These are phyloP conservation scores for Thielaviopsis ethacetica DNA, from an alignment of 2,329 filamentous ascomycete genomes.

Conservation along the genomic window DNA sequence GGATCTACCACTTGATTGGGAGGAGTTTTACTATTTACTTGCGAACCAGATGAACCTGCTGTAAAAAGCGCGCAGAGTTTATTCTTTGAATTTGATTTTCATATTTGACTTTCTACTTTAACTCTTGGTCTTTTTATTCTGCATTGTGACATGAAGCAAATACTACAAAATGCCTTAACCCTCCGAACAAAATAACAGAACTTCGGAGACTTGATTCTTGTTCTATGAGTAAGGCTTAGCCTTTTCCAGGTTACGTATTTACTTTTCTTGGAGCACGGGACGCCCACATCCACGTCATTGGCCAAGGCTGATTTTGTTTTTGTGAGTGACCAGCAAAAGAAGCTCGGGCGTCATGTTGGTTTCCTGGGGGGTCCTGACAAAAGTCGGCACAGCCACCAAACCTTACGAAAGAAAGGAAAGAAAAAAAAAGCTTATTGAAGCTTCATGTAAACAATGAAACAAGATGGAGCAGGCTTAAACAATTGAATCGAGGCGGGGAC, in stretches of 20 bases:
- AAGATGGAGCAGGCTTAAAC: too few relatives aligned
- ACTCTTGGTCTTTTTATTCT: too few relatives aligned
- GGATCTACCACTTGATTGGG: too few relatives aligned
- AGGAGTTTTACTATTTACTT: neutral
- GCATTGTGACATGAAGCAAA: too few relatives aligned
- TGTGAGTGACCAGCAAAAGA: neutral
- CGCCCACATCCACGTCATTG: neutral
- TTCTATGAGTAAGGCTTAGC: neutral
- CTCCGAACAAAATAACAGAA: neutral
- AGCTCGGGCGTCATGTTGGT: neutral
- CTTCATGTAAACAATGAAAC: too few relatives aligned
- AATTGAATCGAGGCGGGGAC: too few relatives aligned
- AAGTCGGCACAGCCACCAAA: neutral
- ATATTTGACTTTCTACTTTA: neutral
- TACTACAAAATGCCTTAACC: too few relatives aligned
- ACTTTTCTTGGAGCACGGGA: neutral
- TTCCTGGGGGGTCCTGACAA: neutral
- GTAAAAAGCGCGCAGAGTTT: neutral
- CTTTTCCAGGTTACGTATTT: neutral
- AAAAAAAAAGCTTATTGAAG: neutral
- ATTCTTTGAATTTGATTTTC: neutral
- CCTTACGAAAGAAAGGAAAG: neutral
- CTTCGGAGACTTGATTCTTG: neutral
- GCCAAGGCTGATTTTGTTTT: neutral
- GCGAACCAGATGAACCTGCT: neutral